phyloP scores from a whole-genome alignment of 2,329 filamentous ascomycete species.

The Colletotrichum sansevieriae region DNA sequence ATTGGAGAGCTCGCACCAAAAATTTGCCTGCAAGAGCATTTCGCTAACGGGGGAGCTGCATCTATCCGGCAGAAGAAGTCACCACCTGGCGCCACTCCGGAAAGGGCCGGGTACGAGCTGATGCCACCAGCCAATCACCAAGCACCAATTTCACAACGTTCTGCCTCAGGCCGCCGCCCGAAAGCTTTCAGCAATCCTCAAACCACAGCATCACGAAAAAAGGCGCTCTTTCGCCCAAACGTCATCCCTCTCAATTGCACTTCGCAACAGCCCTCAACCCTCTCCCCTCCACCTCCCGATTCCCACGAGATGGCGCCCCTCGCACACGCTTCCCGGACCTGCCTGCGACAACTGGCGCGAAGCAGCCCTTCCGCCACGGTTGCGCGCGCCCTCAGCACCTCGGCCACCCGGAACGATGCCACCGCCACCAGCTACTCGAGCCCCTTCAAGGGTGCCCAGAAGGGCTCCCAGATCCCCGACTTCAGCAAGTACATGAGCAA shows the following conservation, averaged over 20 bases:
- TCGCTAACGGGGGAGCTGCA: slow-evolving; percentile 32
- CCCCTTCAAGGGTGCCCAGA: slow-evolving; percentile 73
- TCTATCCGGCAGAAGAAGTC: slow-evolving; percentile 16
- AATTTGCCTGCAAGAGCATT: neutral
- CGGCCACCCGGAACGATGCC: slow-evolving; percentile 61
- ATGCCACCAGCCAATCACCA: slow-evolving; percentile 57
- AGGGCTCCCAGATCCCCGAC: slow-evolving; percentile 82
- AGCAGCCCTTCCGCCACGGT: slow-evolving; percentile 54
- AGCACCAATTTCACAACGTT: slow-evolving; percentile 61
- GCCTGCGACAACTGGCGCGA: slow-evolving; percentile 71
- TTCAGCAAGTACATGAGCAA: slow-evolving; percentile 89
- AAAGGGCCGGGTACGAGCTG: slow-evolving; percentile 41
- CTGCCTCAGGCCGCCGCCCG: slow-evolving; percentile 41
- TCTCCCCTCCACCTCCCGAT: slow-evolving; percentile 38
- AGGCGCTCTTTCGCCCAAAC: slow-evolving; percentile 42
- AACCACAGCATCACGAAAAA: slow-evolving; percentile 44
- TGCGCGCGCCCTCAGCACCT: slow-evolving; percentile 69
- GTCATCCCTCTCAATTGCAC: slow-evolving; percentile 43
- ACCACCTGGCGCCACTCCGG: slow-evolving; percentile 39
- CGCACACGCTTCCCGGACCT: slow-evolving; percentile 75
- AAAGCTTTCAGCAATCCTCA: slow-evolving; percentile 48
- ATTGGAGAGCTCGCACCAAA: neutral
- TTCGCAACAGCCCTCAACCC: slow-evolving; percentile 35
- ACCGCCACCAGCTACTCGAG: slow-evolving; percentile 66
- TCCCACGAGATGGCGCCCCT: slow-evolving; percentile 74